A percentile compares a stretch with the other conserved stretches of the same genome.
phyloP scores from a whole-genome alignment of 768 basidiomycete genomes.

The Agaricus blazei region DNA sequence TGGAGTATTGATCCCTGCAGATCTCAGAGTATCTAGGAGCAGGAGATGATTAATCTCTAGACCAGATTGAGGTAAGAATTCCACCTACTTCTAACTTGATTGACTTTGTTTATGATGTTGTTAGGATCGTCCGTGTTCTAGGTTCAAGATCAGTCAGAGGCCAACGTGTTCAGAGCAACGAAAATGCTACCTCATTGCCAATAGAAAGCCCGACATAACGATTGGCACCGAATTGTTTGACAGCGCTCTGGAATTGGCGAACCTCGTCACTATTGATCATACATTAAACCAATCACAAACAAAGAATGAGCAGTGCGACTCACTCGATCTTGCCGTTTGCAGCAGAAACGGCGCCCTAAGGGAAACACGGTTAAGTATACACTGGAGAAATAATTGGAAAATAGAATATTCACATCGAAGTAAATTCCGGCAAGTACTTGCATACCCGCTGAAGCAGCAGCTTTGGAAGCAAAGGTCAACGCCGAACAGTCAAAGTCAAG shows the following conservation, averaged over 20 bases:
- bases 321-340: constrained; percentile 25
- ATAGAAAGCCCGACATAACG: constrained; percentile 30
- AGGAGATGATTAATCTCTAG: background rate
- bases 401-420: constrained; percentile 18
- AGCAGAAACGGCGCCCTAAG: constrained; percentile 25
- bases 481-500: constrained; percentile 33
- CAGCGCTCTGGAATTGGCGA: constrained; percentile 26
- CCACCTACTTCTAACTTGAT: constrained; percentile 27
- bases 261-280: constrained; percentile 26
- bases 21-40: constrained; percentile 23
- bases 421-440: constrained; percentile 30
- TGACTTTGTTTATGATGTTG: constrained; percentile 32
- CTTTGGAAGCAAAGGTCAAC: constrained; percentile 27
- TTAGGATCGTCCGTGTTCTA: constrained; percentile 23
- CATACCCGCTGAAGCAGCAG: constrained; percentile 25
- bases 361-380: background rate
- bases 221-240: constrained; percentile 24
- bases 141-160: background rate
- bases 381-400: background rate
- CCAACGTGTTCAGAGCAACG: background rate
- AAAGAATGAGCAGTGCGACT: background rate
- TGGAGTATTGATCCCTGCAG: constrained; percentile 27
- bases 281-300: background rate
- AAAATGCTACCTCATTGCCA: constrained; percentile 28
- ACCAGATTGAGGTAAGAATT: background rate